A percentile compares a stretch with the other conserved stretches of the same genome.
These are phyloP conservation scores for Pseudoneurospora amorphoporcata DNA, from an alignment of 495 filamentous ascomycete genomes.

Conservation along the genomic window DNA sequence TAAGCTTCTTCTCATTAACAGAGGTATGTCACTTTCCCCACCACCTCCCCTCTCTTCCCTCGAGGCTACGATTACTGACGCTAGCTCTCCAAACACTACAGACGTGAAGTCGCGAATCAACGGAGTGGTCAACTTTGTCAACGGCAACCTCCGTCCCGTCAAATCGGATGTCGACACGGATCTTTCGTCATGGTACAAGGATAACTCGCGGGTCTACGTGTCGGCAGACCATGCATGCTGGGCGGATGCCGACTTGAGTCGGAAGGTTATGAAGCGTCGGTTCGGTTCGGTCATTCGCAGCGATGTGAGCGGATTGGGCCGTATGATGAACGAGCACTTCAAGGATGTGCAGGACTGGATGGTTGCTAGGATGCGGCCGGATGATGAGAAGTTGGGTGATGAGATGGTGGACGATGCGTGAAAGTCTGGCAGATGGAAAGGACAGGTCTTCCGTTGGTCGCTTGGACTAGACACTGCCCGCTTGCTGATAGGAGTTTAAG, in stretches of 20 bases:
- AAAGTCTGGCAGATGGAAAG: not conserved
- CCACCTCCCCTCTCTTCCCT: not conserved
- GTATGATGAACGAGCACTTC: constrained; percentile 54
- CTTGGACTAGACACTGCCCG: no score
- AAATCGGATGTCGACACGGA: constrained; percentile 52
- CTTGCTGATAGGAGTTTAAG: not conserved
- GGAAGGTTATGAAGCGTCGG: constrained; percentile 53
- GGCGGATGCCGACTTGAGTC: constrained; percentile 40
- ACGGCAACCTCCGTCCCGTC: constrained; percentile 54
- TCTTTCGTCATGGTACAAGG: constrained; percentile 62
- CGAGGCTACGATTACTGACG: constrained; percentile 1
- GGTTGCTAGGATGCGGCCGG: constrained; percentile 27
- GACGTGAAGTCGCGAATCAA: constrained; percentile 36
- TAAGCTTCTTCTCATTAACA: constrained; percentile 55
- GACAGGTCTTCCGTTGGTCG: no score
- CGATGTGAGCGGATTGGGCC: constrained; percentile 41
- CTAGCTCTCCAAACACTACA: not conserved
- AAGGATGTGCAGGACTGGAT: constrained; percentile 48
- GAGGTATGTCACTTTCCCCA: constrained; percentile 36
- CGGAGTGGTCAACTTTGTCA: constrained; percentile 48
- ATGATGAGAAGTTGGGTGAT: constrained; percentile 20
- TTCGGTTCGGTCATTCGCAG: constrained; percentile 55
- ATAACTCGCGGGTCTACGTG: constrained; percentile 67
- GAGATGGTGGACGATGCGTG: not conserved
- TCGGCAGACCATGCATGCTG: constrained; percentile 61